Base-by-base conservation (phyloP, 768 basidiomycete genomes). In the Pholiota microspora region DNA sequence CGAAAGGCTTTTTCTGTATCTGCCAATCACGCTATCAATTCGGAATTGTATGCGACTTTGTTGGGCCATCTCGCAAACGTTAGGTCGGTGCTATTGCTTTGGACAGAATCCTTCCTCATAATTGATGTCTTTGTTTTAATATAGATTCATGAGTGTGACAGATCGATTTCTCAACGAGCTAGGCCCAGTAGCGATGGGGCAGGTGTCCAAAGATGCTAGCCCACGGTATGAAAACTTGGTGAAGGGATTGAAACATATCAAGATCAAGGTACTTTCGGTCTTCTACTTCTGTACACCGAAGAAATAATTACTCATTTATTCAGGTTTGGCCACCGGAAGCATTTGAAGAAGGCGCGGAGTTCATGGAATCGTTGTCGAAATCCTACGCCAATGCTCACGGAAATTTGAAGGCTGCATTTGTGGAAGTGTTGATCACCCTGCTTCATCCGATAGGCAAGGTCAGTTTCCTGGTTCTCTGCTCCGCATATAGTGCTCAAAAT, bases 241-340 rank as follows among this genome's bases (percentile, higher is more conserved):
- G 15, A 82, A 82, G 56, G 93, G 92, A 15, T 71, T 98, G 62
- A 84, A 81, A 57, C 82, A 92, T 66, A 81, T 97, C 51, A 85
- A 88, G 62, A 84, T 97, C 69, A 92, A 91, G 73, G 91, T 88
- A 56, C 12, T 31, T 31, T 31, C 12, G 45, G 68, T 36, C 8
- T 31, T 35, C 21, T 49, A 42, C 18, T 8, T 5, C 18, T 2
- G 12, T n/a, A 32, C 8, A 29, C 49, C 16, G 15, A 25, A 12
- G 16, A 38, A n/a, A 36, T 18, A 42, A 23, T 55, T 7, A 38
- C 36, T 12, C 16, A 10, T 59, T 45, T 44, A 18, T 35, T 24
- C 59, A 92, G 90, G 94, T 96, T 40, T 97, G 92, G 85, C 94
- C 94, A 2, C 89, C 92, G 12, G 90, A 94, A 66, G 85, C 89